Base-by-base conservation (phyloP, 148 eudicot genomes). In the Cornus kousa region DNA sequence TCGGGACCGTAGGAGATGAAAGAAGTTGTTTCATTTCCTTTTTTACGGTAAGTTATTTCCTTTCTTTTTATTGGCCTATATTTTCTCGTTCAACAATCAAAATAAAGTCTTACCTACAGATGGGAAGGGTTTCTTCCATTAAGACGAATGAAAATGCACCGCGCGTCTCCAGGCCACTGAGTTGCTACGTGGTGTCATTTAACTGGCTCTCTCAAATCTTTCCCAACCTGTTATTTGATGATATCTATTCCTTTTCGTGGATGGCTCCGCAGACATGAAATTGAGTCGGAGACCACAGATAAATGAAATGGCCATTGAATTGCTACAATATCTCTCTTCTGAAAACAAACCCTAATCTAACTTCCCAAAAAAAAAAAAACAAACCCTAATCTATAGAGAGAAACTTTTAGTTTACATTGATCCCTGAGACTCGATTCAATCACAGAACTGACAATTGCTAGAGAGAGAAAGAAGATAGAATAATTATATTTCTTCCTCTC, bases 341-440 rank as follows among this genome's bases (percentile, higher is more conserved):
- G 16, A 37, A 23, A 19, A 57, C 33, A 65, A 76, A 65, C 60
- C 71, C 71, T 40, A 43, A 28, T 65, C 31, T 39, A 10, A n/a
- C n/a, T n/a, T n/a, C n/a, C n/a, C n/a, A n/a, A n/a, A n/a, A n/a
- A n/a, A n/a, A n/a, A n/a, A n/a, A 37, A 23, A 19, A 57, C 33
- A 65, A 76, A 65, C 60, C 71, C 71, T 40, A 43, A 28, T 65
- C 31, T 39, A 10, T 76, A 39, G 78, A 66, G 11, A 76, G 35
- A 67, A 67, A 28, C 8, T 68, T 35, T 14, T 11, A 33, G 14
- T 32, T 11, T 32, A 32, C 20, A 68, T 13, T 68, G 39, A 68
- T 20, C 31, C 4, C 13, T 48, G 7, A 24, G 14, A 67, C 24
- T 14, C 20, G 31, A 68, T 31, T 68, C 1, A 68, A 28, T 31